Evolutionary conservation across 83 land plant genomes (phyloP).

Genomic region (Diphasiastrum complanatum): DNA sequence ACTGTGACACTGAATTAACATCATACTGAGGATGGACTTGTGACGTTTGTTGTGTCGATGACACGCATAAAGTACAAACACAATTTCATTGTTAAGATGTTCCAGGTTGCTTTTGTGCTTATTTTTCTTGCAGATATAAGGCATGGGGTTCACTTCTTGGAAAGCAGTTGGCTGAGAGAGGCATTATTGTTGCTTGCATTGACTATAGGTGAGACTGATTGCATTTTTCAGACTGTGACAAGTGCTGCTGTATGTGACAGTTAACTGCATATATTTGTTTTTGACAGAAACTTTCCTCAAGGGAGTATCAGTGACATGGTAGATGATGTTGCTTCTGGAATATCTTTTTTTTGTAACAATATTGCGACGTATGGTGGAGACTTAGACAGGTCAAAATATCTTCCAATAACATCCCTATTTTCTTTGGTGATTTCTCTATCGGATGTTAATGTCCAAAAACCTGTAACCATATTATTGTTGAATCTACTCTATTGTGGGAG

Average conservation of each 20-base stretch:
- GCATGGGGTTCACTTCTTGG: constrained; percentile 22
- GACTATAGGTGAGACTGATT: constrained; percentile 15
- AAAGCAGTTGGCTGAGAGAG: constrained; percentile 5
- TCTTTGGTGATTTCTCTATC: not conserved
- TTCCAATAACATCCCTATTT: no score
- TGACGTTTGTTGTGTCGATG: no score
- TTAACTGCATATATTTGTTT: not conserved
- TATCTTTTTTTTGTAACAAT: constrained; percentile 10
- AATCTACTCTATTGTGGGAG: not conserved
- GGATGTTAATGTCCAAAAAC: not conserved
- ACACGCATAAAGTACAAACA: no score
- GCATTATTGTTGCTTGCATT: constrained; percentile 19
- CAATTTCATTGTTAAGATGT: no score
- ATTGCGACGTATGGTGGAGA: constrained; percentile 19
- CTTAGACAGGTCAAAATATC: constrained; percentile 15
- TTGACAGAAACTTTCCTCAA: constrained; percentile 21
- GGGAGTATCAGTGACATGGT: constrained; percentile 22
- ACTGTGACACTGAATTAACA: no score
- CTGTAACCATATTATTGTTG: not conserved
- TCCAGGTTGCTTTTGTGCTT: not conserved
- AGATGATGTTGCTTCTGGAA: constrained; percentile 13
- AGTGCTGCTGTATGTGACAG: not conserved
- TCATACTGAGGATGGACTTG: no score
- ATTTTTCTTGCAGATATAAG: constrained; percentile 9
- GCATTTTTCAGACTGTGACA: no score